A percentile compares a stretch with the other conserved stretches of the same genome.
These are phyloP conservation scores for Solanum chacoense DNA, from an alignment of 305 asterid species.

Conservation along the genomic window DNA sequence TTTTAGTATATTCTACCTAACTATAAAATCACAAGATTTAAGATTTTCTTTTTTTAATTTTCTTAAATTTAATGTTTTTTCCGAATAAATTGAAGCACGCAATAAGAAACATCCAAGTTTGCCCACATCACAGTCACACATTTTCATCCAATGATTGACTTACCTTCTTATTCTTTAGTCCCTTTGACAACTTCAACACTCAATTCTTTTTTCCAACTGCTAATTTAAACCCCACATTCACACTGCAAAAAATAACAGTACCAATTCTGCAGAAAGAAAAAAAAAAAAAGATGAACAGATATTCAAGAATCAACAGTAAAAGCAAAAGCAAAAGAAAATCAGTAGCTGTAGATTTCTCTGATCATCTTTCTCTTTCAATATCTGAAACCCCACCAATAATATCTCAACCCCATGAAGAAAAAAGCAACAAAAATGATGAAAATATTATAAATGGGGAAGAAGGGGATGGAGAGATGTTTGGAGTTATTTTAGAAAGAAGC, in stretches of 20 bases:
- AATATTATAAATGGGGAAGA: background rate
- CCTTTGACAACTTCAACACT: background rate
- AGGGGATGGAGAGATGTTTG: conserved; percentile 29
- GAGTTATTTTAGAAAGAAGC: conserved; percentile 22
- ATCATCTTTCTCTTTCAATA: background rate
- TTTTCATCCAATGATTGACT: background rate
- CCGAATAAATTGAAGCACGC: too few species aligned
- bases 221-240: background rate
- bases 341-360: background rate
- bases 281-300: background rate
- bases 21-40: too few species aligned
- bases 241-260: background rate
- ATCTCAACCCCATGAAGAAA: background rate
- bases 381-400: background rate
- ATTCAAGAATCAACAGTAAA: background rate
- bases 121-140: background rate
- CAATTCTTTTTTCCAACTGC: background rate
- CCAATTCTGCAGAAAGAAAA: background rate
- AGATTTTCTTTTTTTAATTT: too few species aligned
- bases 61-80: too few species aligned
- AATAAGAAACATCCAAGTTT: too few species aligned
- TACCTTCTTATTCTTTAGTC: background rate
- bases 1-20: too few species aligned
- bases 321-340: background rate
- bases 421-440: background rate